Conservation (phyloP, 2,329 filamentous ascomycete genomes). For the Colletotrichum lini region DNA sequence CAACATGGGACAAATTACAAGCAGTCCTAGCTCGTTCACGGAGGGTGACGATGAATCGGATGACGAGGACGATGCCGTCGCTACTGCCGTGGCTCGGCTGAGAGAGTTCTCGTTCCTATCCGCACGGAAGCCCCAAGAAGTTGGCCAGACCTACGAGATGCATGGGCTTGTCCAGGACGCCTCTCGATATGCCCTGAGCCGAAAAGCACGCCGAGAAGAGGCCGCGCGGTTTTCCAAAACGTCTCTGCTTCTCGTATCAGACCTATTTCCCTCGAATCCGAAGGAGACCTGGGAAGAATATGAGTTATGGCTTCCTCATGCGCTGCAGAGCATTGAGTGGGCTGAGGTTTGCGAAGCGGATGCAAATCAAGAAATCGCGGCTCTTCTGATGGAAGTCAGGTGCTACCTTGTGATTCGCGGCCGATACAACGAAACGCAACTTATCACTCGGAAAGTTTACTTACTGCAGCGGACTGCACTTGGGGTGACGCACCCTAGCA, state of each 20-base stretch:
- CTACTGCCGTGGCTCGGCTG: not conserved
- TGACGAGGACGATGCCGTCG: not conserved
- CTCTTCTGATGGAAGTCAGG: not conserved
- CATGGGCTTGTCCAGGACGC: not conserved
- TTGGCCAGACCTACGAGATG: not conserved
- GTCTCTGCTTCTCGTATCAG: not conserved
- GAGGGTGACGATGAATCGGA: not conserved
- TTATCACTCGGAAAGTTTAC: accelerated
- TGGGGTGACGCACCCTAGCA: not conserved
- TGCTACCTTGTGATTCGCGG: not conserved
- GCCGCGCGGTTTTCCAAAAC: not conserved
- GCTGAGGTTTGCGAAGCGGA: not conserved
- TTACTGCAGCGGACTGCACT: not conserved
- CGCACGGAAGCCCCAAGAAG: not conserved
- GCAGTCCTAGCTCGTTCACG: not conserved
- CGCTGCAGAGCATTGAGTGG: not conserved
- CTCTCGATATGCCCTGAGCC: not conserved
- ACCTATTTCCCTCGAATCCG: not conserved
- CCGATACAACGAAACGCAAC: not conserved
- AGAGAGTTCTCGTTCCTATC: not conserved
- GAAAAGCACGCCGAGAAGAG: not conserved
- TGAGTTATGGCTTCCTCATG: conserved; percentile 1
- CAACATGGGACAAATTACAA: not conserved
- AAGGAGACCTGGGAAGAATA: not conserved
- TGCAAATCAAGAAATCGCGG: not conserved